Percentiles rank a stretch among this genome's conserved stretches.
phyloP scores from a whole-genome alignment of 148 eudicot species.

The Rhododendron molle region DNA sequence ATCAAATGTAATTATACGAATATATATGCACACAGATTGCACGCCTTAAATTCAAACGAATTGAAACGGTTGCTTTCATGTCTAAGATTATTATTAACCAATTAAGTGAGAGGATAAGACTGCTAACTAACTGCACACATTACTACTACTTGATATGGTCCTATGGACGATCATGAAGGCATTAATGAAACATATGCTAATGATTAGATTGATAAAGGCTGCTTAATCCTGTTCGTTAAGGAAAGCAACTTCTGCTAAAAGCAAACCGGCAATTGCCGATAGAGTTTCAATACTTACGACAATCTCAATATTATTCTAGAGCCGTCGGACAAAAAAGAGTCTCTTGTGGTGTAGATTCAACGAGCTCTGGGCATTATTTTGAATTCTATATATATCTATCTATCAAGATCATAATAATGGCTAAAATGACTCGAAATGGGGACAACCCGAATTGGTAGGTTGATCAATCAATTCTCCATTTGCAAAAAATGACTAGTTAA shows the following conservation, averaged over 20 bases:
- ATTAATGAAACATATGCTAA: background rate
- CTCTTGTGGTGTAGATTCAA: background rate
- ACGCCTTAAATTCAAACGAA: background rate
- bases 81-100: background rate
- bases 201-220: conserved; percentile 8
- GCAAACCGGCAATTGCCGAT: background rate
- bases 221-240: background rate
- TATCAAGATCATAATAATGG: background rate
- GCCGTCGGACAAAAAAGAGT: background rate
- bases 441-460: conserved; percentile 14
- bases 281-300: background rate
- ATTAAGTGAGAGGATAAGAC: background rate
- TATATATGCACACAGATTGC: background rate
- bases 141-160: background rate
- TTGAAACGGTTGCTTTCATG: background rate
- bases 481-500: background rate
- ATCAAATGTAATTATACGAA: background rate
- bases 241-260: background rate
- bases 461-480: conserved; percentile 2
- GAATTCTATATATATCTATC: background rate
- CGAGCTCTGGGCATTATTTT: background rate
- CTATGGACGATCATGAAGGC: background rate
- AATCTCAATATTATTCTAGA: too few species aligned
- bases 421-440: conserved; percentile 14
- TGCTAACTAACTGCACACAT: background rate